Evolutionary conservation across 768 basidiomycete genomes (phyloP), one percentile per base, ranked within the genome.

Genomic region (Xerocomellus intermedius): DNA sequence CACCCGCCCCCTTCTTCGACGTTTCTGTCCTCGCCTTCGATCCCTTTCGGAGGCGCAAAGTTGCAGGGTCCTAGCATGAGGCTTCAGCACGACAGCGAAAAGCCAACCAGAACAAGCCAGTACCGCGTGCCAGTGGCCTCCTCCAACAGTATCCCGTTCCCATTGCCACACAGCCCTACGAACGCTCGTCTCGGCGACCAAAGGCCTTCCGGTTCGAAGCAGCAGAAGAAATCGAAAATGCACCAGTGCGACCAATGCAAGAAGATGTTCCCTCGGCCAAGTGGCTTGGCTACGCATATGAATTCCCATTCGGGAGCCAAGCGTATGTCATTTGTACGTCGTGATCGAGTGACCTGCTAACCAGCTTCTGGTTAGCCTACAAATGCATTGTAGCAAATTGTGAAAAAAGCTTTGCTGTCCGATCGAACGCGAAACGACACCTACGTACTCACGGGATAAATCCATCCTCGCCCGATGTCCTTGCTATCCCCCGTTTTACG

Each of bases 391-490:
- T 84, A 46, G 74, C 79, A 14, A 76, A 77, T 33, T 92, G 90
- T 65, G 70, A 74, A 30, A 85, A 86, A 64, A 79, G 76, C 4
- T 92, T 91, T 63, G 83, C 86, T 19, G 89, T 91, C 17, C 82
- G 87, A 13, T 91, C 89, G 8, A 92, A 92, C 61, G 88, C 88
- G 16, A 88, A 84, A 68, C 80, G 89, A 33, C 89, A 92, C 64
- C 77, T 89, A 36, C 85, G 87, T 42, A 90, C 86, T 2, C 89
- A 92, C 60, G 86, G 86, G 24, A 77, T 85, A 41, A 64, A 66
- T 54, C 67, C 66, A 14, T 60, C 67, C 13, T 54, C 60, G 13
- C 38, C 56, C n/a, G 65, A 53, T 16, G 14, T 47, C 42, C 57
- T 69, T 22, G 57, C 64, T 13, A 33, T 53, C n/a, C 59, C 71